These are phyloP conservation scores for Terana coerulea DNA, from an alignment of 768 basidiomycete genomes.

Conservation along the genomic window DNA sequence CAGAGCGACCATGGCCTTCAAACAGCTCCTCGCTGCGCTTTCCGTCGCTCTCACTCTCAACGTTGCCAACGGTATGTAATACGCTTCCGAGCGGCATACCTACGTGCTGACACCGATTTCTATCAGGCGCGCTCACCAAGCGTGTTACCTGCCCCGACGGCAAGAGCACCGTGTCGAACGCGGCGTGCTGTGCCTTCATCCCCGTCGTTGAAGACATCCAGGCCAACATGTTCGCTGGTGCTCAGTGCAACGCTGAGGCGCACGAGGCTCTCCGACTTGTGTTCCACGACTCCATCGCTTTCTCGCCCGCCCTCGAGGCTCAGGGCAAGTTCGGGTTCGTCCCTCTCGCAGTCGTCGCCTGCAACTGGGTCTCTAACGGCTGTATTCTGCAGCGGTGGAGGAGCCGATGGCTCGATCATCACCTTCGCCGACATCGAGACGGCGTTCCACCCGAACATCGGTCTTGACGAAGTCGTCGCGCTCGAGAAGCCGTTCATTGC, in stretches of 20 bases:
- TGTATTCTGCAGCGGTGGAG: slow-evolving; percentile 20
- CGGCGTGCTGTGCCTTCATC: slow-evolving; percentile 28
- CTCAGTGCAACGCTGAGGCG: slow-evolving; percentile 26
- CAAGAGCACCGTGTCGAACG: slow-evolving; percentile 24
- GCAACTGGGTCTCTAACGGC: slow-evolving; percentile 27
- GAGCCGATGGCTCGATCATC: slow-evolving; percentile 47
- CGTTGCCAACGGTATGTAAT: slow-evolving; percentile 1
- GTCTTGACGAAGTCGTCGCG: slow-evolving; percentile 32
- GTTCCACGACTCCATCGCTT: slow-evolving; percentile 23
- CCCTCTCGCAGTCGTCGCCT: slow-evolving; percentile 1
- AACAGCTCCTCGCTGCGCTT: slow-evolving; percentile 6
- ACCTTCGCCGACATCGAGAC: slow-evolving; percentile 41
- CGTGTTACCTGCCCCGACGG: slow-evolving; percentile 29
- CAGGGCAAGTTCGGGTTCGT: slow-evolving; percentile 18
- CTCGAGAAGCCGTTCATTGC: slow-evolving; percentile 32
- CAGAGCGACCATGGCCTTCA: slow-evolving; percentile 7
- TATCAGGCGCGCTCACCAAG: slow-evolving; percentile 12
- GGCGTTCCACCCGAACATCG: slow-evolving; percentile 39
- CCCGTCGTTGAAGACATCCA: slow-evolving; percentile 28
- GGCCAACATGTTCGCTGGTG: slow-evolving; percentile 23
- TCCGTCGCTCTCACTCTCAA: slow-evolving; percentile 3
- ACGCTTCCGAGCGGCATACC: not conserved
- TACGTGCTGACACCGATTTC: not conserved
- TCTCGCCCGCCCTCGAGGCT: slow-evolving; percentile 8
- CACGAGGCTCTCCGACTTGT: slow-evolving; percentile 22